Evolutionary conservation across 2,329 filamentous ascomycete species (phyloP).

Genomic region (Paraconiothyrium brasiliense): DNA sequence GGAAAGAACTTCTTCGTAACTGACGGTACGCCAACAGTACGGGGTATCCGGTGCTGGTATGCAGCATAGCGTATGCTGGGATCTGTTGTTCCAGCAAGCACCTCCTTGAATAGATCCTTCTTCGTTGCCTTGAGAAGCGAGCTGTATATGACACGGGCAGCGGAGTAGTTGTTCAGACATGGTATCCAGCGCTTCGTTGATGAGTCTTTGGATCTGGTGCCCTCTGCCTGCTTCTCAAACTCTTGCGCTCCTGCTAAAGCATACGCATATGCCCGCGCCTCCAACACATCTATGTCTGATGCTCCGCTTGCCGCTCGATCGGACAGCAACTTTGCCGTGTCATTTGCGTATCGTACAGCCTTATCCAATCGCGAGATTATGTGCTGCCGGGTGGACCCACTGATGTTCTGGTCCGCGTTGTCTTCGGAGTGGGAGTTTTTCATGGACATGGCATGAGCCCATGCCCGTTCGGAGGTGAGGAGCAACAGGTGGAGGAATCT

Average conservation of each 20-base stretch:
- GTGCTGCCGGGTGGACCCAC: slow-evolving; percentile 82
- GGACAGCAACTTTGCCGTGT: slow-evolving; percentile 73
- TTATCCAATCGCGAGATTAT: slow-evolving; percentile 89
- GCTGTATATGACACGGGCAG: slow-evolving; percentile 83
- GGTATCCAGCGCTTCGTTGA: slow-evolving; percentile 72
- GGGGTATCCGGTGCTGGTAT: slow-evolving; percentile 87
- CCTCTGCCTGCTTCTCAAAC: slow-evolving; percentile 81
- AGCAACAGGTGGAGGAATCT: slow-evolving; percentile 68
- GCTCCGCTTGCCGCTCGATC: slow-evolving; percentile 72
- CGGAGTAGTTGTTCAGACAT: slow-evolving; percentile 79
- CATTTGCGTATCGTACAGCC: slow-evolving; percentile 74
- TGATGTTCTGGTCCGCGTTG: slow-evolving; percentile 74
- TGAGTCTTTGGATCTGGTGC: slow-evolving; percentile 48
- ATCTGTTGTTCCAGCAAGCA: slow-evolving; percentile 86
- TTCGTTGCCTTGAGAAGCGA: slow-evolving; percentile 73
- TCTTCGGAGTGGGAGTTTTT: slow-evolving; percentile 84
- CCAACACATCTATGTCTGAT: slow-evolving; percentile 75
- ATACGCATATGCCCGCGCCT: slow-evolving; percentile 84
- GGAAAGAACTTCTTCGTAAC: slow-evolving; percentile 85
- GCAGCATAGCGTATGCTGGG: slow-evolving; percentile 94
- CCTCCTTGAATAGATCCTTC: slow-evolving; percentile 84
- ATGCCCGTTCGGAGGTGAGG: slow-evolving; percentile 87
- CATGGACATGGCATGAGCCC: slow-evolving; percentile 96
- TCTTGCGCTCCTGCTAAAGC: slow-evolving; percentile 78
- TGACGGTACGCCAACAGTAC: slow-evolving; percentile 80